Percentiles rank a stretch among this genome's conserved stretches.
Evolutionary conservation across 805 yeast genomes (phyloP).

Genomic region (Kuraishia piskuri): DNA sequence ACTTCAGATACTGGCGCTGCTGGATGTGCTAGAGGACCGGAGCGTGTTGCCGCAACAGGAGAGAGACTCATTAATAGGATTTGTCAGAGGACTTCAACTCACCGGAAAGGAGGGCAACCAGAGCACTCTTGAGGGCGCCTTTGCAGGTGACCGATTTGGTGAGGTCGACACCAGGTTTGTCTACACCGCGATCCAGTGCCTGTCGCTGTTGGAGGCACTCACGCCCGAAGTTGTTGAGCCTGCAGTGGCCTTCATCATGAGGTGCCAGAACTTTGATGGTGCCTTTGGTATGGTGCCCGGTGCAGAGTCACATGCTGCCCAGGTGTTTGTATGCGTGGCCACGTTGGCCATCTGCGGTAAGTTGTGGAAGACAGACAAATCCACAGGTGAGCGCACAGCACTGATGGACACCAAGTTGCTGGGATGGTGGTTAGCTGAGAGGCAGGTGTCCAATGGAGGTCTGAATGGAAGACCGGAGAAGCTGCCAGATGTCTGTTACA

Average conservation of each 20-base stretch:
- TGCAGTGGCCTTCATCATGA: conserved; percentile 55
- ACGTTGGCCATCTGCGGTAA: conserved; percentile 61
- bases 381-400: conserved; percentile 36
- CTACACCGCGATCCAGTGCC: conserved; percentile 68
- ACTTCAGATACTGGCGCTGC: conserved; percentile 63
- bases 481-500: conserved; percentile 93
- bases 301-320: conserved; percentile 93
- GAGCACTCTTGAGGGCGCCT: conserved; percentile 47
- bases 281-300: conserved; percentile 93
- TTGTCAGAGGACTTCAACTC: conserved; percentile 36
- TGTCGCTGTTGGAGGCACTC: conserved; percentile 61
- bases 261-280: conserved; percentile 89
- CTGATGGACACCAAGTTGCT: conserved; percentile 37
- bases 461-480: conserved; percentile 95
- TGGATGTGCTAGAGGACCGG: conserved; percentile 31
- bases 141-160: conserved; percentile 86
- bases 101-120: conserved; percentile 3
- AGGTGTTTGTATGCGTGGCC: conserved; percentile 79
- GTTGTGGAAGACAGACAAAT: conserved; percentile 18
- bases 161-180: conserved; percentile 91
- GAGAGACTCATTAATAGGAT: conserved; percentile 25
- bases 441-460: conserved; percentile 86
- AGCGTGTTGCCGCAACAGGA: conserved; percentile 2
- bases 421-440: conserved; percentile 84
- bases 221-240: conserved; percentile 40